Evolutionary conservation across 768 basidiomycete genomes (phyloP).

Genomic region (Trametes cubensis): DNA sequence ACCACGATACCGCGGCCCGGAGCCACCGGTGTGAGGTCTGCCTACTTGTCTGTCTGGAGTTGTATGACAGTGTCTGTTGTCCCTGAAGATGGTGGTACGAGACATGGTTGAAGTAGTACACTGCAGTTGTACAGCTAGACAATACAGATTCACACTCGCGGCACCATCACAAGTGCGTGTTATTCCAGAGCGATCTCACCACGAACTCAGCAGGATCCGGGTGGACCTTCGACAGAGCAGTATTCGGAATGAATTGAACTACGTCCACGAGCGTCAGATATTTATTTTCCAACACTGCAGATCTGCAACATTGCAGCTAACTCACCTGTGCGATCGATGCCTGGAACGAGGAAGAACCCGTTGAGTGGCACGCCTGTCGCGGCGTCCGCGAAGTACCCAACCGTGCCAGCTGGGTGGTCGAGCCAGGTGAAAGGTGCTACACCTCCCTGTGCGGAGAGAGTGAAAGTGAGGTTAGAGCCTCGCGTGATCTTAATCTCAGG

Average conservation of each 20-base stretch:
- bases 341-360: conserved; percentile 59
- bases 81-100: too few species aligned
- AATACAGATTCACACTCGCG: too few species aligned
- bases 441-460: conserved; percentile 53
- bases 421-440: conserved; percentile 64
- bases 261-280: not conserved
- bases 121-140: too few species aligned
- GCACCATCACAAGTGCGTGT: conserved; percentile 40
- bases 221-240: conserved; percentile 42
- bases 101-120: too few species aligned
- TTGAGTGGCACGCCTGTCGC: conserved; percentile 47
- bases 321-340: conserved; percentile 54
- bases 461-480: conserved; percentile 46
- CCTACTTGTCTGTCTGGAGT: too few species aligned
- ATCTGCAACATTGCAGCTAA: not conserved
- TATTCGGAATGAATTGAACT: conserved; percentile 48
- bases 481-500: conserved; percentile 46
- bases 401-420: conserved; percentile 57
- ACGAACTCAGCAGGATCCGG: conserved; percentile 50
- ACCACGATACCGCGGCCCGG: too few species aligned
- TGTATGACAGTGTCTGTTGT: too few species aligned
- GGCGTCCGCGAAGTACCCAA: conserved; percentile 54
- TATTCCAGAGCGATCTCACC: conserved; percentile 56
- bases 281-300: not conserved
- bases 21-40: too few species aligned